Percentiles rank a stretch among this genome's conserved stretches.
Conservation (phyloP, 1,139 yeast species). For the Saccharomyces hybrid region DNA sequence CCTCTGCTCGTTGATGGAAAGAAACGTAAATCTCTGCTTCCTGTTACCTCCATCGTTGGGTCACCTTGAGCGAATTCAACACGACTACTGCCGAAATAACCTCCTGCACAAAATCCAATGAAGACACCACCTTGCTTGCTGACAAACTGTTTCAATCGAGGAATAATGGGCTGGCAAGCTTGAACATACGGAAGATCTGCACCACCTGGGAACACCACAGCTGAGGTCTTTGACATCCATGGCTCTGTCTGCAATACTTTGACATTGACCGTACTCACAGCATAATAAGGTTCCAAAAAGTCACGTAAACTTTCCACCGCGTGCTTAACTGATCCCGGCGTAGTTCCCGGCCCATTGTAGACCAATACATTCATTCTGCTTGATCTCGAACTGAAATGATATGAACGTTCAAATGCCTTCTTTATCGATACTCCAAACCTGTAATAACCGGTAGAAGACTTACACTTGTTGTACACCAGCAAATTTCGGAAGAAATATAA, state of each 20-base stretch:
- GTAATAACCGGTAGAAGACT: not conserved
- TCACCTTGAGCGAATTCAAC: conserved; percentile 82
- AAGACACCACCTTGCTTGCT: conserved; percentile 65
- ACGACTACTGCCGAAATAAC: conserved; percentile 66
- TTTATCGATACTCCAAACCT: not conserved
- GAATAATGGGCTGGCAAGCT: conserved; percentile 59
- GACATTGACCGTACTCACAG: conserved; percentile 67
- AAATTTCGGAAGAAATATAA: not conserved
- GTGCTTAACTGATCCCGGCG: conserved; percentile 79
- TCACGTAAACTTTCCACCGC: conserved; percentile 67
- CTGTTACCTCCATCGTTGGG: conserved; percentile 66
- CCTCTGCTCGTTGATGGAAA: conserved; percentile 83
- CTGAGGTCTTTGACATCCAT: conserved; percentile 74
- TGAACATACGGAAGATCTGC: conserved; percentile 73
- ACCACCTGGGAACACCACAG: conserved; percentile 90
- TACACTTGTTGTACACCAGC: not conserved
- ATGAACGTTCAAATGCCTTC: not conserved
- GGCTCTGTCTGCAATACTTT: conserved; percentile 70
- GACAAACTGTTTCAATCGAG: conserved; percentile 60
- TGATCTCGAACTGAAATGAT: not conserved
- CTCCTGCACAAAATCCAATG: conserved; percentile 96
- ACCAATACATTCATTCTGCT: conserved; percentile 30
- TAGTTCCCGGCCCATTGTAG: conserved; percentile 67
- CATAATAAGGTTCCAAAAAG: conserved; percentile 81
- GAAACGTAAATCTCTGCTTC: conserved; percentile 70